Evolutionary conservation across 2,329 filamentous ascomycete genomes (phyloP).

Genomic region (Emmonsiellopsis sp.): DNA sequence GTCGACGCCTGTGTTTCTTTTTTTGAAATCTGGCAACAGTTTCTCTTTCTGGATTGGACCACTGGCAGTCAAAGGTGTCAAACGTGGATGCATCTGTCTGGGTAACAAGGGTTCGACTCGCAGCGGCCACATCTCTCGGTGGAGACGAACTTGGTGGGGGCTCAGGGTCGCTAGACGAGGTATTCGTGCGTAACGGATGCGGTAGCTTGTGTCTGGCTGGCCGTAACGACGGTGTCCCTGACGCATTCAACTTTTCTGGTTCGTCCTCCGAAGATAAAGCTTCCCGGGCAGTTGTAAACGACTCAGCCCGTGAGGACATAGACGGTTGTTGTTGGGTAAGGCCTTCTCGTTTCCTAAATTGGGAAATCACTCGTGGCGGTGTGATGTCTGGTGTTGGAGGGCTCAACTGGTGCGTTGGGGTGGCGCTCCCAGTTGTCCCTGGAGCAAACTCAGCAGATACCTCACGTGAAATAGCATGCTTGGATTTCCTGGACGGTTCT

Average conservation of each 20-base stretch:
- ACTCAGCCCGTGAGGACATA: constrained; percentile 53
- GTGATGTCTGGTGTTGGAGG: constrained; percentile 69
- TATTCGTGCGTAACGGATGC: constrained; percentile 11
- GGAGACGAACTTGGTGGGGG: constrained; percentile 19
- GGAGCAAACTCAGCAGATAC: constrained; percentile 7
- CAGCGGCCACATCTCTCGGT: neutral
- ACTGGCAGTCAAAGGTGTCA: constrained; percentile 51
- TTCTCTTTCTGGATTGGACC: constrained; percentile 31
- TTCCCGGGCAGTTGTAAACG: constrained; percentile 63
- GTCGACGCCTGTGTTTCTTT: constrained; percentile 2
- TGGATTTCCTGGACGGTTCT: constrained; percentile 8
- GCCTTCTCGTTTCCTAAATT: constrained; percentile 24
- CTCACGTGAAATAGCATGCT: constrained; percentile 13
- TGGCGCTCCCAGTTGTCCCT: constrained; percentile 30
- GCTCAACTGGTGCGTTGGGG: constrained; percentile 56
- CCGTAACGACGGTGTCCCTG: constrained; percentile 14
- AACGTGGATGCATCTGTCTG: constrained; percentile 29
- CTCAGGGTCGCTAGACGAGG: constrained; percentile 14
- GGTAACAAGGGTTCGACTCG: neutral
- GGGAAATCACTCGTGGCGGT: constrained; percentile 45
- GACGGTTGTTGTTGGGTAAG: constrained; percentile 43
- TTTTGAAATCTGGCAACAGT: constrained; percentile 8
- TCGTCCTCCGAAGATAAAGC: constrained; percentile 55
- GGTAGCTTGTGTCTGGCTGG: constrained; percentile 12
- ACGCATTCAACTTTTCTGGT: constrained; percentile 23